phyloP scores from a whole-genome alignment of 495 filamentous ascomycete genomes.

The Neurospora cerealis region DNA sequence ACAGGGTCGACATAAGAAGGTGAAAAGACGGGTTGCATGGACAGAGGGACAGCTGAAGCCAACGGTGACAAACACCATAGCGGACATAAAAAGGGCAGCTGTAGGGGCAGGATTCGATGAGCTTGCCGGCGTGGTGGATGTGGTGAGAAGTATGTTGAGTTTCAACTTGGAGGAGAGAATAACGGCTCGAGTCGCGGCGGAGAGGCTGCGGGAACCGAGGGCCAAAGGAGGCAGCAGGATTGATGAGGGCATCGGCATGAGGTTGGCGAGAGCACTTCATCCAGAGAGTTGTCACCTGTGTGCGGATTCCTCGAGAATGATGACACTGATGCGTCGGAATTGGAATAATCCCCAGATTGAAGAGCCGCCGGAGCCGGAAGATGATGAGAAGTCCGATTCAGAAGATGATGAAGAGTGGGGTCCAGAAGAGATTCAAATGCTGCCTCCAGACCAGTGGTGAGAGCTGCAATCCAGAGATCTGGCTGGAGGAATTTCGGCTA shows the following conservation, averaged over 20 bases:
- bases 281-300: background rate
- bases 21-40: no score
- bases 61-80: no score
- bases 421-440: background rate
- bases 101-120: background rate
- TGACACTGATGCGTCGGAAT: background rate
- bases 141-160: background rate
- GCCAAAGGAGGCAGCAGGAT: background rate
- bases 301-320: background rate
- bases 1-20: no score
- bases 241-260: background rate
- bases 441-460: background rate
- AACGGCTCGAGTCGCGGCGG: background rate
- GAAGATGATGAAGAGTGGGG: no score
- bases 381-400: background rate
- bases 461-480: background rate
- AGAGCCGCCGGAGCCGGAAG: background rate
- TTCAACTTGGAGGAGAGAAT: background rate
- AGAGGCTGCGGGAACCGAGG: background rate
- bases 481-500: fast-evolving
- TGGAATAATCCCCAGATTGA: background rate
- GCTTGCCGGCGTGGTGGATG: background rate
- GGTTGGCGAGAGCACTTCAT: background rate
- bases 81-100: no score
- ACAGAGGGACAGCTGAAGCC: no score